Percentiles rank a stretch among this genome's conserved stretches.
Evolutionary conservation across 495 filamentous ascomycete genomes (phyloP).

Genomic region (Hypoxylon cercidicola): DNA sequence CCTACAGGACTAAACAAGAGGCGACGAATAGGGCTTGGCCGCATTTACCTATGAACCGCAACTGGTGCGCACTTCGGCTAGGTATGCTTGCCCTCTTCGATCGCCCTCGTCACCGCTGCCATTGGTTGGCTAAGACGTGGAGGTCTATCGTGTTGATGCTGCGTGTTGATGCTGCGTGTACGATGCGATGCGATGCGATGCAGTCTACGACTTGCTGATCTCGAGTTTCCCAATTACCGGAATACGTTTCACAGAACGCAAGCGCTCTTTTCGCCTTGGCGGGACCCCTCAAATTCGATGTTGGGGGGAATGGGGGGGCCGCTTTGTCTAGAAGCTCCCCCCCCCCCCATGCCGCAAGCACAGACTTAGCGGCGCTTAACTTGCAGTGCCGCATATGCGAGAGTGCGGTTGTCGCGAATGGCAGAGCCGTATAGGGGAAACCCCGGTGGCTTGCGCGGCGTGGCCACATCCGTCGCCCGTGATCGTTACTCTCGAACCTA

Average conservation of each 20-base stretch:
- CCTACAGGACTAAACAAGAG: constrained; percentile 35
- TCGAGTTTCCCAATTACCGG: constrained; percentile 30
- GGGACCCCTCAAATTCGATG: constrained; percentile 19
- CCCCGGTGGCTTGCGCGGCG: constrained; percentile 33
- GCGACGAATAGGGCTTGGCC: constrained; percentile 39
- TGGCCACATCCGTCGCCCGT: constrained; percentile 27
- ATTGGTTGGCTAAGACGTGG: constrained; percentile 30
- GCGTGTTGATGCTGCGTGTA: constrained; percentile 32
- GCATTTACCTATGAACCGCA: constrained; percentile 28
- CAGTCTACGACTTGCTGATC: constrained; percentile 29
- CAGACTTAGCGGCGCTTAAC: constrained; percentile 42
- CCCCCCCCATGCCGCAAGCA: constrained; percentile 8
- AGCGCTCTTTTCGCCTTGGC: constrained; percentile 36
- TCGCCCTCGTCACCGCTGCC: constrained; percentile 26
- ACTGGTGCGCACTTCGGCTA: constrained; percentile 40
- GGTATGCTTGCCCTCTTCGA: constrained; percentile 30
- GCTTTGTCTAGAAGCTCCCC: constrained; percentile 18
- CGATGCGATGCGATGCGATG: constrained; percentile 25
- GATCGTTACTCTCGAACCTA: constrained; percentile 19
- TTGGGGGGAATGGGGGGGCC: constrained; percentile 21
- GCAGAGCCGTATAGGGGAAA: constrained; percentile 23
- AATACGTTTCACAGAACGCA: constrained; percentile 39
- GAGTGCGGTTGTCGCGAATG: constrained; percentile 28
- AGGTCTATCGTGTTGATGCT: constrained; percentile 29
- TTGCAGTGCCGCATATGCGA: constrained; percentile 39